Base-by-base conservation (phyloP, 495 filamentous ascomycete genomes). In the Pyrenopolyporus hunteri region DNA sequence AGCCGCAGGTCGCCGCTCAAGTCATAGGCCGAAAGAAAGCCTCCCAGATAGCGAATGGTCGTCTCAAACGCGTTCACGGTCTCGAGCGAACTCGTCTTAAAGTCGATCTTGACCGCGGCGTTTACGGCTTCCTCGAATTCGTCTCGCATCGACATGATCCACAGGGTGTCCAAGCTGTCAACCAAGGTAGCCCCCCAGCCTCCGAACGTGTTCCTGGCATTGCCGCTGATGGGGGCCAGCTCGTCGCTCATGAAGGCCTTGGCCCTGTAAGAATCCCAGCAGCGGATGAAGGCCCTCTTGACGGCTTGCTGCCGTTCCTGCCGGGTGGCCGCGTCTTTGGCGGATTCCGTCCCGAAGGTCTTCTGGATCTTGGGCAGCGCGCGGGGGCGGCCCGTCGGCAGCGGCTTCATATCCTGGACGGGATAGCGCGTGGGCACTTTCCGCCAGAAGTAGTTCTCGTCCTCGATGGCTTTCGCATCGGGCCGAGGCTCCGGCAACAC, bases 141-240 rank as follows among this genome's bases (percentile, higher is more conserved):
- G n/a, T 89, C 78, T 70, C 85, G 83, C 75, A 97, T 58, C 4
- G 81, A 89, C 92, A 97, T 94, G 55, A 98, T 93, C 91, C 92
- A 98, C 8, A 98, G 72, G 0, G 92, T 93, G 74, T 98, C 93
- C 44, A 98, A 74, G n/a, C 87, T 78, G 78, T 98, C 93, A 1
- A 98, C 91, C 50, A 98, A 70, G 0, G 93, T 97, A 3, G 93
- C 93, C 10, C 86, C 92, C 93, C 93, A 98, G 10, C 89, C 91
- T 63, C 87, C 91, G 75, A 97, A 98, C 85, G 90, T 8, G 83
- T 87, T 68, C 86, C 73, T n/a, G 64, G 70, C 31, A 59, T 77
- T 35, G 72, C 85, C 57, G 72, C 78, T 11, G 6, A 89, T 65
- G 2, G 91, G 91, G 2, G 73, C 74, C 9, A 94, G 69, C 67